Conservation (phyloP, 495 filamentous ascomycete genomes). For the Penicillium robsamsonii region DNA sequence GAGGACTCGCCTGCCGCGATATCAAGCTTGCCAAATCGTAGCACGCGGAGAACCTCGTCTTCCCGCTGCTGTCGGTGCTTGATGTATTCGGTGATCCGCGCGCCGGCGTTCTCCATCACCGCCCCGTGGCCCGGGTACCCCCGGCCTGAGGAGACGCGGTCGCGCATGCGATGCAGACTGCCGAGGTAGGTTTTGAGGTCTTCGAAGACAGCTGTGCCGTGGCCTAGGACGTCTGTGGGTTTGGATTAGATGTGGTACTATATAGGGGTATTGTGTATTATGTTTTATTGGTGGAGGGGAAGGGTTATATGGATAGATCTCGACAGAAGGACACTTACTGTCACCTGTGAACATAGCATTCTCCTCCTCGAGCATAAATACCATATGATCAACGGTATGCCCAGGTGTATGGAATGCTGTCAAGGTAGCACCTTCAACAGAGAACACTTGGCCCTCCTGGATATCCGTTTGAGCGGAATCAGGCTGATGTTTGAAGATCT, state of each 20-base stretch:
- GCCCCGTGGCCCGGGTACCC: conserved; percentile 88
- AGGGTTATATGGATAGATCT: neutral
- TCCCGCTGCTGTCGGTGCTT: conserved; percentile 76
- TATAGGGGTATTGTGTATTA: neutral
- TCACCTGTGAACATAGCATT: conserved; percentile 91
- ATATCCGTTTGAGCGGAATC: conserved; percentile 47
- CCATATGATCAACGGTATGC: conserved; percentile 85
- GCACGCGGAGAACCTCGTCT: conserved; percentile 69
- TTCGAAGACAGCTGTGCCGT: conserved; percentile 92
- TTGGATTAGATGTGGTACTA: neutral
- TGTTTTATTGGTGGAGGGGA: neutral
- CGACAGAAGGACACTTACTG: conserved; percentile 41
- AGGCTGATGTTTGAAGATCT: conserved; percentile 52
- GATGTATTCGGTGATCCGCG: conserved; percentile 77
- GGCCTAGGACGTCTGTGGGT: conserved; percentile 70
- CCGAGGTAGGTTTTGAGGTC: conserved; percentile 69
- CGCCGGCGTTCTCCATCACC: conserved; percentile 63
- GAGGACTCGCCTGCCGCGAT: conserved; percentile 33
- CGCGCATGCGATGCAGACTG: conserved; percentile 70
- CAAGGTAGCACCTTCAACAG: conserved; percentile 72
- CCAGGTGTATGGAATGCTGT: conserved; percentile 77
- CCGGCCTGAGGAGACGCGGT: conserved; percentile 55
- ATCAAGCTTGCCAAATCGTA: conserved; percentile 47
- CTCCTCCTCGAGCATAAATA: conserved; percentile 66
- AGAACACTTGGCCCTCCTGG: conserved; percentile 68